These are phyloP conservation scores for Rhizoclosmatium sp. DNA, from an alignment of 192 early-diverging fungal species.

Conservation along the genomic window DNA sequence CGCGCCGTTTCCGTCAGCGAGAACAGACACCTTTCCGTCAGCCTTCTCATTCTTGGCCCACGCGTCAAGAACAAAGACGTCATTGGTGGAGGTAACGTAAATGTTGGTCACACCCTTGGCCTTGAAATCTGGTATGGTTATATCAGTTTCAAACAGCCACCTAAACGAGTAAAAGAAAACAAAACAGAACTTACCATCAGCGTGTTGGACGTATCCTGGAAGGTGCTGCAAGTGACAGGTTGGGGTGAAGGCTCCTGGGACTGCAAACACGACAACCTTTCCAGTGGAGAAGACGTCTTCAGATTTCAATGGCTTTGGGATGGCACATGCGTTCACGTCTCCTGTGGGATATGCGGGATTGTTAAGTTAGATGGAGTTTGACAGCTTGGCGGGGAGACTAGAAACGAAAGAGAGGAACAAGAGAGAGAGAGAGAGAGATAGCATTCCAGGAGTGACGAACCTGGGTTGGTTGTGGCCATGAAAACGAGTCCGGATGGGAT, in stretches of 20 bases:
- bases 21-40: slow-evolving; percentile 70
- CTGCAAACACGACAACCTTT: slow-evolving; percentile 71
- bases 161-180: background rate
- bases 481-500: slow-evolving; percentile 13
- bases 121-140: slow-evolving; percentile 44
- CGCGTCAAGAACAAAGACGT: slow-evolving; percentile 69
- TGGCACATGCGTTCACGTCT: slow-evolving; percentile 29
- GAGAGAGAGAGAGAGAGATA: background rate
- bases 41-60: slow-evolving; percentile 51
- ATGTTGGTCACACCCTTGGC: slow-evolving; percentile 74
- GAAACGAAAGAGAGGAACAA: background rate
- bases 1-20: slow-evolving; percentile 78
- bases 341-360: background rate
- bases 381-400: background rate
- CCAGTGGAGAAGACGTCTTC: slow-evolving; percentile 62
- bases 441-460: background rate
- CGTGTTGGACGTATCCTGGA: slow-evolving; percentile 70
- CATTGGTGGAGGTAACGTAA: slow-evolving; percentile 69
- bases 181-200: slow-evolving; percentile 28
- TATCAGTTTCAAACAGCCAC: background rate
- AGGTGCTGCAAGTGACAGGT: slow-evolving; percentile 72
- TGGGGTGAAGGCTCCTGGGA: slow-evolving; percentile 76
- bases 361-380: background rate
- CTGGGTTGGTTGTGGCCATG: slow-evolving; percentile 15
- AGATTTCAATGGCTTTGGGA: slow-evolving; percentile 33